Conservation (phyloP, 768 basidiomycete genomes). For the Coprinellus aureogranulatus region DNA sequence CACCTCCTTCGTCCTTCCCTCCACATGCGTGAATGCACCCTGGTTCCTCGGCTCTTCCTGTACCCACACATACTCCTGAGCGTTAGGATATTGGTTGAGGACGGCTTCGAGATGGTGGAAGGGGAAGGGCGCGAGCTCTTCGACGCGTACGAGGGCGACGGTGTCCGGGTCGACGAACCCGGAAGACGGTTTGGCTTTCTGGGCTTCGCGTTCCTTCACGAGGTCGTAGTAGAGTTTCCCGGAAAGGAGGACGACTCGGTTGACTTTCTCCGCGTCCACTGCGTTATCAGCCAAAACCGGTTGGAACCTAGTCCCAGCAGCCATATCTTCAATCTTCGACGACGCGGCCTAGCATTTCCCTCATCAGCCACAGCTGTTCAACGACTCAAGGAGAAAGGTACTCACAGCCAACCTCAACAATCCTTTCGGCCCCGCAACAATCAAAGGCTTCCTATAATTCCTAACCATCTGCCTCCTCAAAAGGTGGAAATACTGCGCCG, state of each 20-base stretch:
- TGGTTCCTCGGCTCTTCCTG: conserved; percentile 92
- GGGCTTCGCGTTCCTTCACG: conserved; percentile 59
- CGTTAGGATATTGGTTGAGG: conserved; percentile 44
- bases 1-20: conserved; percentile 51
- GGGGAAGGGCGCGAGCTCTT: conserved; percentile 89
- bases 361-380: no score
- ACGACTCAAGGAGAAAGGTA: no score
- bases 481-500: conserved; percentile 91
- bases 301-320: conserved; percentile 57
- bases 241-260: conserved; percentile 69
- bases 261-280: conserved; percentile 35
- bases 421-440: conserved; percentile 84
- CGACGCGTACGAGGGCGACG: conserved; percentile 73
- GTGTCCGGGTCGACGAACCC: conserved; percentile 35
- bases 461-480: conserved; percentile 82
- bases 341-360: conserved; percentile 75
- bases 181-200: conserved; percentile 5
- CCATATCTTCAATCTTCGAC: conserved; percentile 62
- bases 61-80: conserved; percentile 56
- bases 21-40: conserved; percentile 73
- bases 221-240: conserved; percentile 92
- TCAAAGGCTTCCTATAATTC: conserved; percentile 83
- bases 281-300: conserved; percentile 61
- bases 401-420: conserved; percentile 73
- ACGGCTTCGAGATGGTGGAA: conserved; percentile 50